Percentiles rank a stretch among this genome's conserved stretches.
phyloP scores from a whole-genome alignment of 805 yeast genomes.

The Ogataea glucozyma region DNA sequence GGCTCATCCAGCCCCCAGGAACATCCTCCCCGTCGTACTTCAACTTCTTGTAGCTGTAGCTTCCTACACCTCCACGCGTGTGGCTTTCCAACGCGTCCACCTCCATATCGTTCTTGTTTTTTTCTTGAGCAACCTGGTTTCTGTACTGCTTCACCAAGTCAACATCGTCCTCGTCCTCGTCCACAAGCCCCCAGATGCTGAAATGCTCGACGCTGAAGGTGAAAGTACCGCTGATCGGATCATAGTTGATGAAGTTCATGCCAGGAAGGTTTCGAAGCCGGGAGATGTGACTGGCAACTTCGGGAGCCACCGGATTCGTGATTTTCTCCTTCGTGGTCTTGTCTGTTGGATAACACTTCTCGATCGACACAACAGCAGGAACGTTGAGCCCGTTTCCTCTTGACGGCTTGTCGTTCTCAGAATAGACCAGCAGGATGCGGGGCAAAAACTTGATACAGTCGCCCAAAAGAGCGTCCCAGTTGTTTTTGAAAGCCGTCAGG shows the following conservation, averaged over 20 bases:
- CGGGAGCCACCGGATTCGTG: constrained; percentile 38
- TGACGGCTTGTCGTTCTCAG: constrained; percentile 58
- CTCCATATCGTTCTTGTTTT: constrained; percentile 22
- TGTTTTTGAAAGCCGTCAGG: constrained; percentile 49
- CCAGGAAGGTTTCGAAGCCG: constrained; percentile 58
- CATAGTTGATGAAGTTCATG: constrained; percentile 78
- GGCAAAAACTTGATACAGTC: constrained; percentile 47
- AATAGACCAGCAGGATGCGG: constrained; percentile 61
- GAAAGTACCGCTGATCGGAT: constrained; percentile 74
- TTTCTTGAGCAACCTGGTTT: constrained; percentile 30
- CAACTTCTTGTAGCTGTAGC: constrained; percentile 22
- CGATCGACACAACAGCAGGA: constrained; percentile 72
- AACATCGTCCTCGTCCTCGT: constrained; percentile 60
- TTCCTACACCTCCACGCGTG: constrained; percentile 19
- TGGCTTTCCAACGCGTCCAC: constrained; percentile 25
- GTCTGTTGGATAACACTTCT: constrained; percentile 54
- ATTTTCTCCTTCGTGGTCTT: constrained; percentile 27
- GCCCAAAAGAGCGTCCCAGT: constrained; percentile 42
- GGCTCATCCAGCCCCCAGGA: constrained; percentile 37
- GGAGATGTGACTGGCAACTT: constrained; percentile 48
- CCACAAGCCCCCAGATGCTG: constrained; percentile 89
- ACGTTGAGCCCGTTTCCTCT: constrained; percentile 72
- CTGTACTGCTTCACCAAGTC: constrained; percentile 38
- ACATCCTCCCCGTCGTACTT: constrained; percentile 29
- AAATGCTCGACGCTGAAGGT: constrained; percentile 86